Evolutionary conservation across 2,329 filamentous ascomycete genomes (phyloP), one percentile per base, ranked within the genome.

Genomic region (Phyllosticta citribraziliensis): DNA sequence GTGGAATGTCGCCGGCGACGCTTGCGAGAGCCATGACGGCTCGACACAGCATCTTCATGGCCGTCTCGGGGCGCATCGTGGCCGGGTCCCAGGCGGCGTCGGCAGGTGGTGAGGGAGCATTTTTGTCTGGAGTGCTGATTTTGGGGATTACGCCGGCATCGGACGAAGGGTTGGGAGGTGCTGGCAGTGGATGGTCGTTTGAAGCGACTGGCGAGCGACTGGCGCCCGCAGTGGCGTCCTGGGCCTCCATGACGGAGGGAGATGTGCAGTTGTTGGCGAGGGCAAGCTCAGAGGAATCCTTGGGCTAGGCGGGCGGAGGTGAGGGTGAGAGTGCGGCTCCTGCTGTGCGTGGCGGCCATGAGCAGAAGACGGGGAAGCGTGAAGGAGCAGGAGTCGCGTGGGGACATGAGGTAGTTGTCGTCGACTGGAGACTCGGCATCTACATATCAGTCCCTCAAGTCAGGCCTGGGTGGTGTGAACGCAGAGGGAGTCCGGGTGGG

Each of bases 11-110:
- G 69, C 89, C 88, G 1, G 88, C 89, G 62, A 87, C 79, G 64
- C 82, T 82, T 27, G 91, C 87, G 57, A 94, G 80, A 3, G 84
- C 80, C 67, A 76, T 70, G 17, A 79, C 69, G 12, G 74, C 72
- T 50, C 84, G 80, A 66, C 86, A 86, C n/a, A 97, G 82, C 65
- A 96, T 78, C 69, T 87, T 88, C 69, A 97, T 82, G 5, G 92
- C 92, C 2, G 85, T 85, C 57, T 87, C 79, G 3, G 91, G 85
- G 0, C 85, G 78, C 63, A 97, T 80, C 57, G 83, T 83, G 75
- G 88, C 89, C 64, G 96, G 82, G 71, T 91, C 87, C 73, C 88
- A 80, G 56, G 75, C 74, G 47, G 71, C 72, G n/a, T 71, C 70
- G 50, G 66, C 67, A 12, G 74, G 74, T 51, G 72, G 74, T 24